Base-by-base conservation (phyloP, 2,329 filamentous ascomycete genomes). In the Alternaria atra region DNA sequence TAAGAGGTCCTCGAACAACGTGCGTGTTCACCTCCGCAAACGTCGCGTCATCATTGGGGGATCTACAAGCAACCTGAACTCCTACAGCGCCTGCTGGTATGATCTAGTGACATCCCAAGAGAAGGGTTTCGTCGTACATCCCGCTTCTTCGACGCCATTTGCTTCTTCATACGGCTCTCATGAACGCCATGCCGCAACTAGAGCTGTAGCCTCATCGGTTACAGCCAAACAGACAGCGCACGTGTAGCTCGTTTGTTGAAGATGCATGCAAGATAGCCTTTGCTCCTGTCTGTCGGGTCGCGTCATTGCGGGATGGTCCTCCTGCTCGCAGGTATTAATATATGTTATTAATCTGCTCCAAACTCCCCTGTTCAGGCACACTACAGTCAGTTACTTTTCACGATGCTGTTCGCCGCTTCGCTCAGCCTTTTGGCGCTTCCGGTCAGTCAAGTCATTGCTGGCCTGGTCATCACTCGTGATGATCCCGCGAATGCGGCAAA, bases 401-500 rank as follows among this genome's bases (percentile, higher is more conserved):
- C 34, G 6, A 76, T 76, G 73, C 17, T 73, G n/a, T 51, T 70
- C 23, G 46, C 61, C 6, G 30, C 54, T 2, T 64, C 64, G 1
- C 29, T 72, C 27, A 42, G 60, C 50, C 62, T 73, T 10, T 29
- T 73, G 52, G 62, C 66, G 46, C 47, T 74, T 6, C 63, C 69
- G 2, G 8, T 72, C 2, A 44, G 30, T 6, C 47, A 64, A 8
- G 66, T 64, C 10, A 8, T 68, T 47, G 69, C 73, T 42, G 71
- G 55, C 25, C 68, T 72, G 8, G 35, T 69, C 23, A 51, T 17
- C 32, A 17, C 55, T 4, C 55, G 56, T 20, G 58, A 51, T 12
- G 35, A 47, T 9, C 13, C 46, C 5, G 20, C 52, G 7, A 37
- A 58, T 5, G 47, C 66, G 4, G 69, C 73, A 27, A 76, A 72